phyloP scores from a whole-genome alignment of 2,329 filamentous ascomycete genomes.

The Sclerotinia borealis region DNA sequence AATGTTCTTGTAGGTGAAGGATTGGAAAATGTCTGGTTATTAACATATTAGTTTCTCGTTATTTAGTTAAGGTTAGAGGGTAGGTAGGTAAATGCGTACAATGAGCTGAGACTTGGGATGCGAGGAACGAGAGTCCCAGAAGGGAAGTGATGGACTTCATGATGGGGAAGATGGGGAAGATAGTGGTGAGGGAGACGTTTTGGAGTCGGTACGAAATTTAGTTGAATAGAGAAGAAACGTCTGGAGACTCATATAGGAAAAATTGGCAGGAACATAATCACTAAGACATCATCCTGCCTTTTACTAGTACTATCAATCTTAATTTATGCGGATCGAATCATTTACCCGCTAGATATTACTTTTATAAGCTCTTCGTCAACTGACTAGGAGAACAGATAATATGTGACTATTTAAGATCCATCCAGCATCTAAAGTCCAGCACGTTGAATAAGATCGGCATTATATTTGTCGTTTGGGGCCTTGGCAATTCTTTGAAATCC shows the following conservation, averaged over 20 bases:
- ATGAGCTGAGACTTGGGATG: slow-evolving; percentile 1
- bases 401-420: not conserved
- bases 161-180: not conserved
- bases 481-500: not conserved
- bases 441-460: not conserved
- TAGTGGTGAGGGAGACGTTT: not conserved
- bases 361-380: not conserved
- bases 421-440: no score
- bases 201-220: not conserved
- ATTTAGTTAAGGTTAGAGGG: not conserved
- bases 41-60: not conserved
- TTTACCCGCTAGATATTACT: not conserved
- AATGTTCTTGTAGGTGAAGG: slow-evolving; percentile 22
- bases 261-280: not conserved
- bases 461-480: not conserved
- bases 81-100: not conserved
- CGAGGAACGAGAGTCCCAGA: not conserved
- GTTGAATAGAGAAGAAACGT: not conserved
- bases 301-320: not conserved
- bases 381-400: not conserved
- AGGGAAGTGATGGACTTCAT: slow-evolving; percentile 5
- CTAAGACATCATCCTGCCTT: not conserved
- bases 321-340: not conserved
- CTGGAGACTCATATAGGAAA: not conserved
- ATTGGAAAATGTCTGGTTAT: slow-evolving; percentile 26